Evolutionary conservation across 2,329 filamentous ascomycete genomes (phyloP), one percentile per base, ranked within the genome.

Genomic region (Zalaria obscura): DNA sequence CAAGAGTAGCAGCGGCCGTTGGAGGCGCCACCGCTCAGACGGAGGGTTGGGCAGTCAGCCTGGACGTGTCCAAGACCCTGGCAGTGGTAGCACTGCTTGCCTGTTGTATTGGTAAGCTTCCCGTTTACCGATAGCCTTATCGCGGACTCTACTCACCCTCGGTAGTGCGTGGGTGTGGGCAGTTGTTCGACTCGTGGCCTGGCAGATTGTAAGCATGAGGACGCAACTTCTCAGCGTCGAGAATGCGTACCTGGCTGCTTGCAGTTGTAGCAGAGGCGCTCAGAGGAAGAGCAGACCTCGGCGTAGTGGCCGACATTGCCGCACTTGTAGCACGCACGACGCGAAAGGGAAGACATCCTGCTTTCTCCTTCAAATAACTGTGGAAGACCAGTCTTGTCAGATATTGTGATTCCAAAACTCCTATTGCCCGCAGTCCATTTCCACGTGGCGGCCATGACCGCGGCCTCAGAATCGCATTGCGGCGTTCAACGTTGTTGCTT

Each of bases 201-300:
- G 57, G 51, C 36, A 42, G 29, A 29, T n/a, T 25, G 42, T 47
- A 54, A 45, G 44, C 41, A 45, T 41, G 63, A 56, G 66, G 5
- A 7, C 8, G 8, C 9, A 35, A 26, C 28, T 18, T 25, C 9
- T 27, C 33, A 11, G 7, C 25, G 18, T 6, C 8, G 40, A 7
- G 18, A 34, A 35, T 58, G 32, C 56, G 52, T 65, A 79, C 78
- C 83, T 48, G 83, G 83, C 69, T 89, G 83, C 72, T 89, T 89
- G 88, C 91, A 98, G 75, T 98, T 98, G 72, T 98, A 98, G 81
- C 91, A 98, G 58, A 98, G 83, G 60, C 91, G 85, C 75, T 98
- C 89, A 46, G 88, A 83, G 46, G 89, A 95, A 48, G 89, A 91
- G 82, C 91, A 98, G 54, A 94, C 88, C 75, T 96, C 88, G 51